Evolutionary conservation across 2,329 filamentous ascomycete species (phyloP), one percentile per base, ranked within the genome.

Genomic region (Chaetomium sp.): DNA sequence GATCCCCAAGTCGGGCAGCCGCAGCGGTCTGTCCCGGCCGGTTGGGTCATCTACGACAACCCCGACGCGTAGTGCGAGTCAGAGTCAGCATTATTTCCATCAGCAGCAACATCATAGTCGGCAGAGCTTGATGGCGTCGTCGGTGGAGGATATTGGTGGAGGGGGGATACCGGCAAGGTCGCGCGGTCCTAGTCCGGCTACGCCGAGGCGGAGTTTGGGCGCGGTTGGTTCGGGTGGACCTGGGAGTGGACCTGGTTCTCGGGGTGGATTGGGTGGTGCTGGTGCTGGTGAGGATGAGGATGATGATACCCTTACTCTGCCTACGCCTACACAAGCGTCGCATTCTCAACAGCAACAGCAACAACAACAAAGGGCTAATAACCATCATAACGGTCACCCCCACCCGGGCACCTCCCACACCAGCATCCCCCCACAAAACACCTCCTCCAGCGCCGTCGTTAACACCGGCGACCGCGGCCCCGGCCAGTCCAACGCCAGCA

Each of bases 11-110:
- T 51, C 55, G 5, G 44, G 51, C 32, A 54, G 55, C 43, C n/a
- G 48, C 63, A 56, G 66, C 52, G 67, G 27, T 55, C 62, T 36
- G 4, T 51, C 50, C 4, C 41, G 62, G 32, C 52, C 59, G 2
- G 55, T 34, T 56, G 56, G 49, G 19, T 48, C 19, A 47, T 37
- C 36, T 53, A 57, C 4, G 55, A 55, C 52, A 9, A 56, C 33
- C 1, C 53, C 40, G 19, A 65, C 49, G 63, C 34, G 53, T 5
- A 54, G 53, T n/a, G 55, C 66, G 36, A 64, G 59, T 49, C 63
- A 64, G 34, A 63, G 59, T 49, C 64, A 64, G 40, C 54, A 56
- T 32, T 49, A 55, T 43, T 51, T 55, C 51, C 50, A 51, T 53
- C 12, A 48, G 27, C 48, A 60, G 53, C 40, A n/a, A 14, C 44